Conservation (phyloP, 2,329 filamentous ascomycete species). For the Claviceps citrina region DNA sequence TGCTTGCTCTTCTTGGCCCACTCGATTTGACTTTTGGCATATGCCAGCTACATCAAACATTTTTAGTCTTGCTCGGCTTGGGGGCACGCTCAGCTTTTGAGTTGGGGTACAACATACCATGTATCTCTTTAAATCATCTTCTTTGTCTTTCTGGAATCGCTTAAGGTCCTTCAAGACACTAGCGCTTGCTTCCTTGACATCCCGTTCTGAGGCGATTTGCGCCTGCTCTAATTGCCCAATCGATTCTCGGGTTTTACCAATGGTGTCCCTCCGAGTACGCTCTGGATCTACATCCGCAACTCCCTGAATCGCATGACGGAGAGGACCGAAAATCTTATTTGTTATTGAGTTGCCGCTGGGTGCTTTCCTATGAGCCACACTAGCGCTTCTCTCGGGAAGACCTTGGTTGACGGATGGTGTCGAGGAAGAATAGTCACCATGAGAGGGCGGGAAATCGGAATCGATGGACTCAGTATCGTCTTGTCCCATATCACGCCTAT, state of each 20-base stretch:
- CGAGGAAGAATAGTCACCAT: conserved; percentile 51
- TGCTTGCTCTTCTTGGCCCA: conserved; percentile 85
- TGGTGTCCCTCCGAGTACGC: conserved; percentile 76
- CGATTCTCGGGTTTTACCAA: conserved; percentile 87
- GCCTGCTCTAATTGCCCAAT: conserved; percentile 81
- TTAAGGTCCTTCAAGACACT: conserved; percentile 82
- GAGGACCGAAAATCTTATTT: conserved; percentile 82
- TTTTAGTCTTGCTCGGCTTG: conserved; percentile 12
- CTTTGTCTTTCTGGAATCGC: conserved; percentile 88
- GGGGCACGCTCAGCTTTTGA: neutral
- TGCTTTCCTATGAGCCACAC: conserved; percentile 55
- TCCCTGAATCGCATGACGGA: conserved; percentile 89
- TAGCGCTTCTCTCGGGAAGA: conserved; percentile 38
- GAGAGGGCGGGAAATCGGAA: conserved; percentile 85
- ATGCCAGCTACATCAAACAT: conserved; percentile 52
- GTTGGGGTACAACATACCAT: conserved; percentile 54
- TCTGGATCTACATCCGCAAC: conserved; percentile 95
- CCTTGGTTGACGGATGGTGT: conserved; percentile 62
- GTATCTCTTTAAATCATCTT: conserved; percentile 81
- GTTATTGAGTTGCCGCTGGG: conserved; percentile 83
- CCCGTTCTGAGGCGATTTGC: conserved; percentile 70
- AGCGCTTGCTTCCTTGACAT: conserved; percentile 81
- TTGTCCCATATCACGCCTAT: conserved; percentile 39
- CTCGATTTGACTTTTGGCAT: conserved; percentile 82
- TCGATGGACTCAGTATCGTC: conserved; percentile 85